Evolutionary conservation across 208 protist species (phyloP).

Genomic region (Angomonas ambiguus): DNA sequence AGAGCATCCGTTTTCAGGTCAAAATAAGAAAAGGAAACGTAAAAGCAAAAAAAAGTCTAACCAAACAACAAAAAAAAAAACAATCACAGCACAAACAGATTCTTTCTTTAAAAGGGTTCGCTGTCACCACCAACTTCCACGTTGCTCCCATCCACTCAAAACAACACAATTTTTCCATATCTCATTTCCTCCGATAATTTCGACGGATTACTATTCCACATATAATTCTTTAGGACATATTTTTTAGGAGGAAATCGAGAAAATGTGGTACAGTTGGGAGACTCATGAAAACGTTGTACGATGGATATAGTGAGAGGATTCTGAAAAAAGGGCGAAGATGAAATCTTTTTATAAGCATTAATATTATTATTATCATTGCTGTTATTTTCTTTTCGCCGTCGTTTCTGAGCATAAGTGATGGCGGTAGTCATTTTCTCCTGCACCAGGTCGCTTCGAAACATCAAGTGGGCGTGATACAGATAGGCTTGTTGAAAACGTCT

Average conservation of each 20-base stretch:
- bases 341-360: background rate
- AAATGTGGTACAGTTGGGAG: background rate
- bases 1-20: background rate
- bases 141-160: background rate
- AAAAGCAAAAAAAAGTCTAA: background rate
- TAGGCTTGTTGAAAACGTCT: background rate
- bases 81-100: background rate
- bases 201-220: constrained; percentile 21
- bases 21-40: constrained; percentile 20
- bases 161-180: constrained; percentile 33
- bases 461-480: background rate
- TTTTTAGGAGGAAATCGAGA: constrained; percentile 21
- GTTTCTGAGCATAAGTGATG: background rate
- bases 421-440: background rate
- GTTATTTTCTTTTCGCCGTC: background rate
- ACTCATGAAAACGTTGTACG: background rate
- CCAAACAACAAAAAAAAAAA: background rate
- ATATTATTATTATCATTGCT: background rate
- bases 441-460: background rate
- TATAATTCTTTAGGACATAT: constrained; percentile 18
- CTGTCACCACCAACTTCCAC: no score
- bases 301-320: background rate
- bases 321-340: background rate
- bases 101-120: background rate
- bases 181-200: constrained; percentile 41